Evolutionary conservation across 108 stramenopile species (phyloP), one percentile per base, ranked within the genome.

Genomic region (Stephanodiscus minutulus): DNA sequence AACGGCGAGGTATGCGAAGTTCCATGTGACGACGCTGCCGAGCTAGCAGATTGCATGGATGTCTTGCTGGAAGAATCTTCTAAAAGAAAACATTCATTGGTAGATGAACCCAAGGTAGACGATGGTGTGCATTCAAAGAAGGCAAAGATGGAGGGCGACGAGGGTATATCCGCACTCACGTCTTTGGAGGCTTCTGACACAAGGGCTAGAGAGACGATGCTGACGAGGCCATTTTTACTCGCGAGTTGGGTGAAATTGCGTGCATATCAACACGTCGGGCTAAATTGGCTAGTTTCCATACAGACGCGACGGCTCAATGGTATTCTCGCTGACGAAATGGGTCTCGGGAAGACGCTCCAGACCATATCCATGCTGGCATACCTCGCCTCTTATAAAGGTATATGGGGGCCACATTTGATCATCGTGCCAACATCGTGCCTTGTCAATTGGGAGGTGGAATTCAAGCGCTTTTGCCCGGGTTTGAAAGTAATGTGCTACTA

Each of bases 321-420:
- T 1, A 99, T 99, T 62, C 84, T 99, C n/a, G 98, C 98, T 1
- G 98, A 98, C 85, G 98, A 97, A 81, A 97, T 72, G 71, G 81
- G 83, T 36, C 43, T 72, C 24, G 78, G 67, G 62, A 82, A 87
- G 78, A 98, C 98, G 5, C 68, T 99, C 27, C 97, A 98, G 82
- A 98, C 97, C 29, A 98, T 99, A 54, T 85, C 95, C 9, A 77
- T 98, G 64, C 86, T 98, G 17, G 86, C 96, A n/a, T 96, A 97
- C 74, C 79, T 98, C 22, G 97, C 97, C 13, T 83, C 90, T 17
- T 90, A 94, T 64, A 93, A 94, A 64, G 97, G 98, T 28, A 94
- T 99, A 18, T 99, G 98, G 98, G 98, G 98, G 10, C 98, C 98
- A 27, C 98, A 99, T 76, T 85, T 99, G 20, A 87, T 99, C 47